Conservation (phyloP, 106 monocot genomes). For the Amphibolis antarctica region DNA sequence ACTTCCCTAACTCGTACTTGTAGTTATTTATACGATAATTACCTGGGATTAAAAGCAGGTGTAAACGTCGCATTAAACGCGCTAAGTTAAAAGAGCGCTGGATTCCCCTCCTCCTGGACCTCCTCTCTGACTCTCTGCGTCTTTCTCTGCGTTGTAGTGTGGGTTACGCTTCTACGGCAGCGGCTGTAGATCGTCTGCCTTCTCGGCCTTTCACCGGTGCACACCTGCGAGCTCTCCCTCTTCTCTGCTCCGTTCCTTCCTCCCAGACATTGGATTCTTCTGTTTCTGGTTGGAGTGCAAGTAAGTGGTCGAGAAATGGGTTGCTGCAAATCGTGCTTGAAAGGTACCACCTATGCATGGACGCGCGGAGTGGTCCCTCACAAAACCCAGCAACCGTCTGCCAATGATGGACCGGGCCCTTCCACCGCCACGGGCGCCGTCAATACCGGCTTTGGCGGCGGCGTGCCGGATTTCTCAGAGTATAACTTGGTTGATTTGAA, state of each 20-base stretch:
- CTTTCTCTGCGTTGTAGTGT: too few species aligned
- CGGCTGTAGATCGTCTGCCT: background rate
- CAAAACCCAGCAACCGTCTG: conserved; percentile 16
- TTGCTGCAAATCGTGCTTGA: conserved; percentile 50
- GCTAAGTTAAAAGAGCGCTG: too few species aligned
- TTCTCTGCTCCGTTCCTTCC: background rate
- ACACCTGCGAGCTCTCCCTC: background rate
- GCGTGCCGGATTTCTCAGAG: conserved; percentile 52
- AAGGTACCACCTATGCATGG: conserved; percentile 21
- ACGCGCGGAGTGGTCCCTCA: conserved; percentile 25
- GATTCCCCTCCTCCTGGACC: too few species aligned
- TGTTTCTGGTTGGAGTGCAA: background rate
- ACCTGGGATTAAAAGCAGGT: too few species aligned
- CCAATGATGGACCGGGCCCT: background rate
- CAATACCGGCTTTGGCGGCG: background rate
- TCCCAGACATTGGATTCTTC: conserved; percentile 7
- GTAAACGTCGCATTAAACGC: too few species aligned
- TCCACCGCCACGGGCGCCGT: background rate
- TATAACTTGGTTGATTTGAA: conserved; percentile 63
- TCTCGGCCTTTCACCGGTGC: background rate
- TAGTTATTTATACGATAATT: too few species aligned
- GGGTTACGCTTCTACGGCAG: too few species aligned
- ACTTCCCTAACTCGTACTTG: too few species aligned
- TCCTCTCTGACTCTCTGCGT: too few species aligned
- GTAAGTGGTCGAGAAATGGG: conserved; percentile 31